Evolutionary conservation across 805 yeast species (phyloP), one percentile per base, ranked within the genome.

Genomic region (Grigorovia transvaalensis): DNA sequence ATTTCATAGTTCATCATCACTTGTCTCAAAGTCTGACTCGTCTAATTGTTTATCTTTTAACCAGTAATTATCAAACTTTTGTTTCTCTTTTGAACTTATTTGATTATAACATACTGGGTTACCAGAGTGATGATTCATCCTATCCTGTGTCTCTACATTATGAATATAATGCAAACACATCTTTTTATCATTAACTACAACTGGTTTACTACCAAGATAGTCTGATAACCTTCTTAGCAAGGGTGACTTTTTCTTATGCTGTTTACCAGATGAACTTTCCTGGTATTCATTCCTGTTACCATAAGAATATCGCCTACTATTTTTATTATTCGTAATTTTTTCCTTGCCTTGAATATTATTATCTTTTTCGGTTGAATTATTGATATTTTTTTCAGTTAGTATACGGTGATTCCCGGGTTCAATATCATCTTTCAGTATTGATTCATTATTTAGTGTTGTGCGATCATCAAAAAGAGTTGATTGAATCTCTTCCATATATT

Each of bases 11-110:
- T 60, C 66, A 47, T 65, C 69, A 45, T 65, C 69, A 38, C 64
- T 61, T 3, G 67, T 62, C 6, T 65, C 69, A 46, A 65, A 65
- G 55, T 64, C 60, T 43, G 58, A 58, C 30, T 59, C 66, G 23
- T 59, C 59, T 20, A 62, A 55, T 33, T 50, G 52, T 1, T 55
- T 58, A 43, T 59, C 65, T 41, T 57, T 57, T 17, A 64, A 52
- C 69, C 69, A 65, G 50, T 59, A 59, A 43, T 51, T 46, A 46
- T 46, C 29, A 29, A 50, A 42, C 42, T 40, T 20, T 17, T 33
- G 11, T 13, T 47, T 41, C 19, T 46, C 42, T 12, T 45, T 44
- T 23, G 45, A 35, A 20, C 13, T 2, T 46, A 46, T 38, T 15
- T 13, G 12, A 2, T 40, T 20, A 13, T 38, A 11, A 15, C 9